phyloP scores from a whole-genome alignment of 768 basidiomycete species.

The Boletales sp. region DNA sequence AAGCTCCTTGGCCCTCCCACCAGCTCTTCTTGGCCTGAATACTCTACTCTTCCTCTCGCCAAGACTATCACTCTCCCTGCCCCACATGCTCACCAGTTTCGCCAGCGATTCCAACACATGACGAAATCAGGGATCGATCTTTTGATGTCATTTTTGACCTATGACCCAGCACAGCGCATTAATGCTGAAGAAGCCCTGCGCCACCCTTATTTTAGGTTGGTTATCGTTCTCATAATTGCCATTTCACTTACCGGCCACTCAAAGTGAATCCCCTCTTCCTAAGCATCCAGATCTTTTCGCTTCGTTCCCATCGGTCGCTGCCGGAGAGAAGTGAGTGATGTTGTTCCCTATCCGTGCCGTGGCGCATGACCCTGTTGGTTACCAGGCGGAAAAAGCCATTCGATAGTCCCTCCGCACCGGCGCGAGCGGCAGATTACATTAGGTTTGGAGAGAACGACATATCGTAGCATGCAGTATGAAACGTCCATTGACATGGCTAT shows the following conservation, averaged over 20 bases:
- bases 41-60: constrained; percentile 70
- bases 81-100: constrained; percentile 70
- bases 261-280: constrained; percentile 88
- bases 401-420: constrained; percentile 77
- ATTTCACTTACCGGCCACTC: constrained; percentile 1
- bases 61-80: constrained; percentile 76
- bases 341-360: background rate
- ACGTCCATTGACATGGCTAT: background rate
- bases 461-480: constrained; percentile 14
- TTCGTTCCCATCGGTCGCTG: constrained; percentile 93
- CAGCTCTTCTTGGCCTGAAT: constrained; percentile 82
- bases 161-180: constrained; percentile 85
- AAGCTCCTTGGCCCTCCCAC: constrained; percentile 94
- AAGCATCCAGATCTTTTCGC: constrained; percentile 96
- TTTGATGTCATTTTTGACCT: constrained; percentile 75
- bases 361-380: constrained; percentile 9
- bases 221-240: background rate
- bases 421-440: constrained; percentile 66
- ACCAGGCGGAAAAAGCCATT: constrained; percentile 71
- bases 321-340: constrained; percentile 80
- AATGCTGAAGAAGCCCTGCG: constrained; percentile 85
- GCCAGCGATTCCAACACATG: constrained; percentile 83
- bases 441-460: constrained; percentile 62
- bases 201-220: constrained; percentile 88
- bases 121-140: constrained; percentile 83